phyloP scores from a whole-genome alignment of 176 grass and related monocot genomes.

The Carex cristatella region DNA sequence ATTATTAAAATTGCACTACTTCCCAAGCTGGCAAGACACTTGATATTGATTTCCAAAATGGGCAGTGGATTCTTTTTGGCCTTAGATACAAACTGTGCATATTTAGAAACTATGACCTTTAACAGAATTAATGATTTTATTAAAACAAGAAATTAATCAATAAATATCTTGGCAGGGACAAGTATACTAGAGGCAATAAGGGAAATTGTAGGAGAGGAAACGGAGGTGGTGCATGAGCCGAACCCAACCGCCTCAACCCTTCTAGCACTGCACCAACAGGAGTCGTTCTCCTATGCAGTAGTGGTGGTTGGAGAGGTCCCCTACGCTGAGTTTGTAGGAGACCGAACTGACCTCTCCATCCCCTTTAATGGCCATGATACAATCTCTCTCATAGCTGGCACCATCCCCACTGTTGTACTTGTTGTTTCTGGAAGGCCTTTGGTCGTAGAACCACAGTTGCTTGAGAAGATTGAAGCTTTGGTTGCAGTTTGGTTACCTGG shows the following conservation, averaged over 20 bases:
- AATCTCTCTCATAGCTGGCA: constrained; percentile 17
- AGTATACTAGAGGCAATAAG: constrained; percentile 72
- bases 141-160: constrained; percentile 11
- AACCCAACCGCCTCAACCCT: constrained; percentile 46
- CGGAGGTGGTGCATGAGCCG: constrained; percentile 59
- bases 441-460: constrained; percentile 19
- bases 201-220: constrained; percentile 42
- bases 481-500: constrained; percentile 45
- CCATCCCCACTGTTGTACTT: constrained; percentile 4
- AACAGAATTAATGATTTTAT: not conserved
- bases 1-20: not conserved
- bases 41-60: not conserved
- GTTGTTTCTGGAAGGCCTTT: constrained; percentile 36
- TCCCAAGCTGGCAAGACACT: not conserved
- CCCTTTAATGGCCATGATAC: constrained; percentile 16
- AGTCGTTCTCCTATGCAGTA: constrained; percentile 51
- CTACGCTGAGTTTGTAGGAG: constrained; percentile 22
- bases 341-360: constrained; percentile 27
- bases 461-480: constrained; percentile 23
- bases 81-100: not conserved
- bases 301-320: constrained; percentile 35
- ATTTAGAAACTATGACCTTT: not conserved
- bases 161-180: constrained; percentile 45
- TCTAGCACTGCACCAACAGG: constrained; percentile 12
- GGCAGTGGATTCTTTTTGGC: not conserved